Base-by-base conservation (phyloP, 2,329 filamentous ascomycete genomes). In the Corinectria fuckeliana region DNA sequence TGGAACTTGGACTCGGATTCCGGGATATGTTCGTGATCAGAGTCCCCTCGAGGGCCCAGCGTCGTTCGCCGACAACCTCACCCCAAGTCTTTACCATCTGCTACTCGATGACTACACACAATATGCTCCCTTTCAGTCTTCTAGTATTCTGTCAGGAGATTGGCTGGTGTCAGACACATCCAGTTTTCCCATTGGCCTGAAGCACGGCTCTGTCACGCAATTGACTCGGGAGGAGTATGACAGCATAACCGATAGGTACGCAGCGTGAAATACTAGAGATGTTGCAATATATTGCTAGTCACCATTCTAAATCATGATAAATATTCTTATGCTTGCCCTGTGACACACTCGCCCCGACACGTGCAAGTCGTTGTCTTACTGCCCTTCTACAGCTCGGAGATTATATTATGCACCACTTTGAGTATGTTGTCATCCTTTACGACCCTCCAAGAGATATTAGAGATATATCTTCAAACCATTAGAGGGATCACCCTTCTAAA, bases 131-230 rank as follows among this genome's bases (percentile, higher is more conserved):
- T 83, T 79, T 61, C 69, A 81, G 65, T 78, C 74, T 9, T 70
- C 68, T 0, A 69, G 81, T 60, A 74, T 82, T 9, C 63, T 73
- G 1, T 59, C 62, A 2, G 62, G 58, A 0, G 41, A 48, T 9
- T 69, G 66, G 78, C 70, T 64, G 3, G 72, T 70, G 25, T 78
- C 76, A 32, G 72, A 75, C 50, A 67, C 72, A 8, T 65, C 67
- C 3, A 73, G 68, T 0, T 82, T 80, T 53, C 81, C 81, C 2
- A 71, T 61, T 25, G 76, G 77, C 1, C 50, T 83, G 61, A 81
- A 82, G 66, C 81, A 84, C 68, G 81, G 81, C 1, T 79, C 75
- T 55, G 78, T 83, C 3, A 74, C 81, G 28, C 76, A 78, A 0
- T 62, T 83, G 28, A 81, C 76, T 3, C 70, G 76, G 61, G 66